Evolutionary conservation across 139 green algal species (phyloP).

Genomic region (Chlamydomonas urium): DNA sequence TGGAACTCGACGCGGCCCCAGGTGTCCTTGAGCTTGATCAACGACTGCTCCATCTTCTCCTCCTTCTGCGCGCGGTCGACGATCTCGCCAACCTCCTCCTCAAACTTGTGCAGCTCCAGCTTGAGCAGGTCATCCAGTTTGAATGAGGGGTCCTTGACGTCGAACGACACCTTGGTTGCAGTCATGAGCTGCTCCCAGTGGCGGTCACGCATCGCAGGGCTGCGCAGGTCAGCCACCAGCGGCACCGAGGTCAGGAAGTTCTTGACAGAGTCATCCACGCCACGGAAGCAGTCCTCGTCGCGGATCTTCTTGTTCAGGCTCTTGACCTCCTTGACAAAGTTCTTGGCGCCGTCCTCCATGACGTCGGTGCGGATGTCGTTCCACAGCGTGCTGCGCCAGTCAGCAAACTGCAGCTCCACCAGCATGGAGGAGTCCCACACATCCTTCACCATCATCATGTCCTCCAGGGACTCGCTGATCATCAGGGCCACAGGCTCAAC

Average conservation of each 20-base stretch:
- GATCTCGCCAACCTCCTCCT: conserved; percentile 88
- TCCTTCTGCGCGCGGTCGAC: conserved; percentile 83
- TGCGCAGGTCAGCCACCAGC: conserved; percentile 73
- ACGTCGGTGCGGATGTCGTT: conserved; percentile 68
- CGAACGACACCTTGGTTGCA: conserved; percentile 56
- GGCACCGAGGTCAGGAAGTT: conserved; percentile 77
- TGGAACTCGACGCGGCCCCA: conserved; percentile 76
- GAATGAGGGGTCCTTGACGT: conserved; percentile 60
- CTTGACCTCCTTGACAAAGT: conserved; percentile 79
- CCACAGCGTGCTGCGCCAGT: conserved; percentile 74
- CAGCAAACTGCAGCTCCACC: conserved; percentile 65
- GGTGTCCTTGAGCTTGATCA: conserved; percentile 67
- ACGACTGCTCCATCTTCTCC: conserved; percentile 79
- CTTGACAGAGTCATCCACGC: conserved; percentile 67
- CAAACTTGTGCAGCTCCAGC: conserved; percentile 86
- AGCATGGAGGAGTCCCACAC: conserved; percentile 64
- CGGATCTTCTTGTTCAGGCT: conserved; percentile 53
- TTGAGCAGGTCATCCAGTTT: conserved; percentile 79
- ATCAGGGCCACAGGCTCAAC: conserved; percentile 30
- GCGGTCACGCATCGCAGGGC: conserved; percentile 65
- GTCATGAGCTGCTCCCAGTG: conserved; percentile 81
- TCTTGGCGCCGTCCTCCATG: conserved; percentile 84
- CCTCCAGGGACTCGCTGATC: conserved; percentile 47
- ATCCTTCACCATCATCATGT: conserved; percentile 73
- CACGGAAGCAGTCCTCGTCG: conserved; percentile 70